These are phyloP conservation scores for Pseudonitzschia pungens DNA, from an alignment of 108 stramenopile species.

Conservation along the genomic window DNA sequence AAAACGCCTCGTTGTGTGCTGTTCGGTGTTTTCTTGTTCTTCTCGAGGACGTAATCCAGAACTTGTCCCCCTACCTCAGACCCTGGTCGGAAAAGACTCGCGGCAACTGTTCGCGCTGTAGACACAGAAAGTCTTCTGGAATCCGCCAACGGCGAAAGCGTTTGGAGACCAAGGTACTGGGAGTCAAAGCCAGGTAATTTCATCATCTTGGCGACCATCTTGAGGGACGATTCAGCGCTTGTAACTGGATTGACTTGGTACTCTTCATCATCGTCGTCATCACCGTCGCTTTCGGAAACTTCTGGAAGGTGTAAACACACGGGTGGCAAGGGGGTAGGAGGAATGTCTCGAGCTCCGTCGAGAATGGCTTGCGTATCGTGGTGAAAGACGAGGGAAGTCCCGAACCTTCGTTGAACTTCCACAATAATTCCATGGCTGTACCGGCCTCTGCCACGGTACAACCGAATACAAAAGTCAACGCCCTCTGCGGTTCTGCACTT, in stretches of 20 bases:
- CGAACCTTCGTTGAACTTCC: slow-evolving; percentile 74
- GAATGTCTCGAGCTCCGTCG: slow-evolving; percentile 61
- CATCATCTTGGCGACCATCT: slow-evolving; percentile 51
- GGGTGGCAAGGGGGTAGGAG: too few species aligned
- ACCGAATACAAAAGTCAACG: slow-evolving; percentile 68
- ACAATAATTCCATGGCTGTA: slow-evolving; percentile 63
- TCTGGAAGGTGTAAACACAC: slow-evolving; percentile 41
- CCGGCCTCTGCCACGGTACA: slow-evolving; percentile 53
- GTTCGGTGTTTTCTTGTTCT: slow-evolving; percentile 13
- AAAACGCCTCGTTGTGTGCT: neutral
- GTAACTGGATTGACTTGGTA: neutral
- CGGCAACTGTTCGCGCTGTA: slow-evolving; percentile 33
- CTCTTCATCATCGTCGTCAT: neutral
- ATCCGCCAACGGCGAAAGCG: slow-evolving; percentile 46
- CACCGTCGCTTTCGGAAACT: slow-evolving; percentile 47
- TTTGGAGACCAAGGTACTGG: slow-evolving; percentile 50
- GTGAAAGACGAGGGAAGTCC: slow-evolving; percentile 46
- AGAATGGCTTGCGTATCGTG: slow-evolving; percentile 62
- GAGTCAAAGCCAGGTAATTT: slow-evolving; percentile 44
- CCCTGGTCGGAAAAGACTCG: slow-evolving; percentile 32
- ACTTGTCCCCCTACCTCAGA: slow-evolving; percentile 43
- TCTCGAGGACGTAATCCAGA: slow-evolving; percentile 30
- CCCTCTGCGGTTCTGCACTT: slow-evolving; percentile 51
- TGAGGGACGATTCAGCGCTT: slow-evolving; percentile 34
- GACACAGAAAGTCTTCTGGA: slow-evolving; percentile 34